Evolutionary conservation across 1,284 basidiomycete genomes (phyloP).

Genomic region (Trametes sp.): DNA sequence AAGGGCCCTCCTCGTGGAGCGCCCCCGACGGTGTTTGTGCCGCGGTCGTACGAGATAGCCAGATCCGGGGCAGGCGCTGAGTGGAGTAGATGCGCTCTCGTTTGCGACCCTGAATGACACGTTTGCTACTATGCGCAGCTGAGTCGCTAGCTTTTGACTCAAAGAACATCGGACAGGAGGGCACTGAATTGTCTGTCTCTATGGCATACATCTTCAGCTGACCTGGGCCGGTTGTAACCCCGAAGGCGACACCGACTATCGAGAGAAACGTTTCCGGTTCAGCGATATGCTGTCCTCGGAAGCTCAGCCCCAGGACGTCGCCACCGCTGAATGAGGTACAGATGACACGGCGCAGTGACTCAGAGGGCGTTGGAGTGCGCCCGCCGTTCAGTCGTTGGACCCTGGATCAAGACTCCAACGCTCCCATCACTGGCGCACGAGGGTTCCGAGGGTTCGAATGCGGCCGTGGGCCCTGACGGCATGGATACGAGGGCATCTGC

Average conservation of each 20-base stretch:
- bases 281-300: constrained; percentile 74
- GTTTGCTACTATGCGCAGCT: neutral
- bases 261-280: constrained; percentile 76
- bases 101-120: neutral
- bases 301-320: constrained; percentile 57
- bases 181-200: neutral
- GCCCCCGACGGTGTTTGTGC: neutral
- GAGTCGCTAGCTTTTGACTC: neutral
- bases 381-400: constrained; percentile 3
- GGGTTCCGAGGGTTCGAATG: constrained; percentile 1
- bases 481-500: constrained; percentile 22
- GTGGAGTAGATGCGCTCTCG: neutral
- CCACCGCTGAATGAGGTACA: neutral
- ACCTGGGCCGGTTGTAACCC: constrained; percentile 1
- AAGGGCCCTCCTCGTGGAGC: constrained; percentile 14
- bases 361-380: constrained; percentile 16
- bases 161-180: neutral
- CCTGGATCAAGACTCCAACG: constrained; percentile 20
- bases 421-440: constrained; percentile 9
- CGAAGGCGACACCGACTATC: constrained; percentile 48
- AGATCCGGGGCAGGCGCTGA: constrained; percentile 5
- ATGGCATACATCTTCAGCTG: constrained; percentile 3
- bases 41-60: neutral
- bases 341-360: neutral
- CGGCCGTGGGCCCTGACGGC: constrained; percentile 30